phyloP scores from a whole-genome alignment of 108 stramenopile species.

The Cyclotella baltica region DNA sequence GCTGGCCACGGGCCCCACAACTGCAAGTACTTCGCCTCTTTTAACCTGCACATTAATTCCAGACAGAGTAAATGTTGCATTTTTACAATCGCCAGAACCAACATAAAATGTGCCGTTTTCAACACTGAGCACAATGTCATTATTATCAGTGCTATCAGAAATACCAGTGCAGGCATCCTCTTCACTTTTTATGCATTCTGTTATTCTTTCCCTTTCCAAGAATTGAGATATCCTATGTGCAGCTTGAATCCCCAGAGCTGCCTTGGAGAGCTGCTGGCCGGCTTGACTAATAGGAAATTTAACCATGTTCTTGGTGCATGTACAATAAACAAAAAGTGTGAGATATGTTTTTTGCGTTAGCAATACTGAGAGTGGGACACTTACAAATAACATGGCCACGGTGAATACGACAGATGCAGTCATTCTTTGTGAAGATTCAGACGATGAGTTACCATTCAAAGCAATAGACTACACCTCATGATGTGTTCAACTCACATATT shows the following conservation, averaged over 20 bases:
- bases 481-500: constrained; percentile 30
- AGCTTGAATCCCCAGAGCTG: constrained; percentile 23
- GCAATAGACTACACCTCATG: background rate
- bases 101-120: constrained; percentile 9
- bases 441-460: background rate
- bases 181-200: background rate
- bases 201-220: constrained; percentile 22
- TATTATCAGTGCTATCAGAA: too few species aligned
- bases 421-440: too few species aligned
- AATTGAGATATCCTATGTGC: constrained; percentile 18
- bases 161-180: too few species aligned
- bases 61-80: constrained; percentile 48
- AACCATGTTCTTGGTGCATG: constrained; percentile 6
- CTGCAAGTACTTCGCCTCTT: too few species aligned
- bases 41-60: too few species aligned
- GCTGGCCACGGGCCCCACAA: too few species aligned
- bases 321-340: too few species aligned
- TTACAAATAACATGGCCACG: constrained; percentile 58
- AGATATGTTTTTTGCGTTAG: background rate
- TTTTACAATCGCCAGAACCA: constrained; percentile 3
- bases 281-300: constrained; percentile 47
- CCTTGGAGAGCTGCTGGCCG: constrained; percentile 37
- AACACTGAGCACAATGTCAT: constrained; percentile 4
- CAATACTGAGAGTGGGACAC: too few species aligned
- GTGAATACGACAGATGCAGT: constrained; percentile 73